These are phyloP conservation scores for Arthromyces matolae DNA, from an alignment of 768 basidiomycete species.

Conservation along the genomic window DNA sequence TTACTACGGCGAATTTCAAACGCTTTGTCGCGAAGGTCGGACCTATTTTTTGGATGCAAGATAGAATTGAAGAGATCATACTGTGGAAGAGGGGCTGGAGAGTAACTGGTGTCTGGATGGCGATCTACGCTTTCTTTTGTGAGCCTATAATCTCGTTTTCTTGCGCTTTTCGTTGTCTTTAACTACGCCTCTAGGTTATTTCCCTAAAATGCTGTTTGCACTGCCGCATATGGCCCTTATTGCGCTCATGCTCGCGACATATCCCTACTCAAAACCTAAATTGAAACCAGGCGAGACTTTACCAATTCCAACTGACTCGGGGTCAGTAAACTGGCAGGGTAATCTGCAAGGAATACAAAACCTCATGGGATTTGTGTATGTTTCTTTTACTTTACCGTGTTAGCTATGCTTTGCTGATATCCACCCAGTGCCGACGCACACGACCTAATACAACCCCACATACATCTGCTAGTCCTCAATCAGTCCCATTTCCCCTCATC, in stretches of 20 bases:
- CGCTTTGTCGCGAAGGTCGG: slow-evolving; percentile 74
- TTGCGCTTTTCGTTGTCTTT: neutral
- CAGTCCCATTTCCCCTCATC: slow-evolving; percentile 37
- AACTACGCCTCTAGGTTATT: slow-evolving; percentile 53
- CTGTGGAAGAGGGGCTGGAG: slow-evolving; percentile 79
- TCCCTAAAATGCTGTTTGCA: slow-evolving; percentile 67
- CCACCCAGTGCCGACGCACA: slow-evolving; percentile 55
- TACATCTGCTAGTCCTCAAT: slow-evolving; percentile 48
- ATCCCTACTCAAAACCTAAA: slow-evolving; percentile 44
- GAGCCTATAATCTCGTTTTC: slow-evolving; percentile 23
- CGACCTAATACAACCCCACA: slow-evolving; percentile 48
- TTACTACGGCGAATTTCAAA: slow-evolving; percentile 76
- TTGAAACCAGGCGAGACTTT: slow-evolving; percentile 25
- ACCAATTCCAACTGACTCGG: too few relatives aligned
- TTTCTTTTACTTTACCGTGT: slow-evolving; percentile 8
- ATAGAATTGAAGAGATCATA: slow-evolving; percentile 80
- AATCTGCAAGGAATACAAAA: slow-evolving; percentile 91
- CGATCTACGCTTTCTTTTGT: slow-evolving; percentile 79
- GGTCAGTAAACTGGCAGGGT: slow-evolving; percentile 81
- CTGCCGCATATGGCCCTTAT: slow-evolving; percentile 64
- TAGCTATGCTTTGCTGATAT: neutral
- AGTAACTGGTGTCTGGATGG: slow-evolving; percentile 71
- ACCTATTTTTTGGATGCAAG: slow-evolving; percentile 87
- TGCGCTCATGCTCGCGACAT: slow-evolving; percentile 60
- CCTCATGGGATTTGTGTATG: slow-evolving; percentile 81